Evolutionary conservation across 805 yeast species (phyloP).

Genomic region (Schwanniomyces occidentalis): DNA sequence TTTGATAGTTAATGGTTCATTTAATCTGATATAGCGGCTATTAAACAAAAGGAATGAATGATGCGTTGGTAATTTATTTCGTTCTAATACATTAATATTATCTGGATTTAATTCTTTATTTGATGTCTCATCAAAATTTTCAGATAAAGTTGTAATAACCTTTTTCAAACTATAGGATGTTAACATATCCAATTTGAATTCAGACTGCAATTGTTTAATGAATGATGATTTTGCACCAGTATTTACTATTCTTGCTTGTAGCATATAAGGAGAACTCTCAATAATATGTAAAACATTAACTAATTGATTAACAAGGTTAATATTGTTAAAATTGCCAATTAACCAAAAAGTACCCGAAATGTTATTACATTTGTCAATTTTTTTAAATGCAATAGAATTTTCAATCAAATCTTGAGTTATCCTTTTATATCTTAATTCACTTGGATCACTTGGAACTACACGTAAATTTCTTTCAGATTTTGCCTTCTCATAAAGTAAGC

Average conservation of each 20-base stretch:
- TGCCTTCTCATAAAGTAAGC: constrained; percentile 45
- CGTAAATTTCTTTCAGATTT: constrained; percentile 45
- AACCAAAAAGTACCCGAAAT: constrained; percentile 57
- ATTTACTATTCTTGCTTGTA: constrained; percentile 1
- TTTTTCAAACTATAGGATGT: too few relatives aligned
- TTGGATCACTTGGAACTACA: constrained; percentile 34
- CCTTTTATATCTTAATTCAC: constrained; percentile 30
- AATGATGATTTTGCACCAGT: neutral
- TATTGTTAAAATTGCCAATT: constrained; percentile 54
- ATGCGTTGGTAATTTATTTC: constrained; percentile 30
- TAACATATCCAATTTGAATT: too few relatives aligned
- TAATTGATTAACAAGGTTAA: constrained; percentile 45
- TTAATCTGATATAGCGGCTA: constrained; percentile 51
- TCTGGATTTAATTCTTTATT: too few relatives aligned
- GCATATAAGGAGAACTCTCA: constrained; percentile 1
- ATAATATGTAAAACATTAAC: constrained; percentile 29
- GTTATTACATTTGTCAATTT: constrained; percentile 21
- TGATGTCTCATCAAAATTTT: too few relatives aligned
- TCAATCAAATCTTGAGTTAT: constrained; percentile 26
- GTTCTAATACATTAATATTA: constrained; percentile 21
- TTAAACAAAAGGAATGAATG: constrained; percentile 48
- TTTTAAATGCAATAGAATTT: constrained; percentile 22
- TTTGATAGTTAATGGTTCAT: constrained; percentile 16
- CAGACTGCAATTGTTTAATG: neutral
- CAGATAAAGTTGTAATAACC: too few relatives aligned